Percentiles rank a stretch among this genome's conserved stretches.
Conservation (phyloP, 768 basidiomycete species). For the Psilocybe sp. region DNA sequence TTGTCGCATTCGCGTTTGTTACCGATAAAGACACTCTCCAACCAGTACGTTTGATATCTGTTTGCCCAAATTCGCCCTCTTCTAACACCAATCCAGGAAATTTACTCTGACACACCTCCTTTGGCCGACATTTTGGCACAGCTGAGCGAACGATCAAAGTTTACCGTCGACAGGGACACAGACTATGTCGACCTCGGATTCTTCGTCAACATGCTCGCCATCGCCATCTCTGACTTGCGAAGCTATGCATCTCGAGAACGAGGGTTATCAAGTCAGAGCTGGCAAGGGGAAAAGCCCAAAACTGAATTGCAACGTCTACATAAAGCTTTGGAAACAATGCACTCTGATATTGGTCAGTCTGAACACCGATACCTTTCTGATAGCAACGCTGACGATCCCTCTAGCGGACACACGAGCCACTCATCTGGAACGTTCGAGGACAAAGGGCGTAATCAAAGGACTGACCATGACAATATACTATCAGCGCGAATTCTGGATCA, state of each 20-base stretch:
- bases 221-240: constrained; percentile 56
- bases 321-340: constrained; percentile 46
- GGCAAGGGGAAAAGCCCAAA: constrained; percentile 27
- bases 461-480: constrained; percentile 62
- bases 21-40: constrained; percentile 21
- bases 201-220: constrained; percentile 53
- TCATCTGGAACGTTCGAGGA: constrained; percentile 72
- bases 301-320: constrained; percentile 49
- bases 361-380: neutral
- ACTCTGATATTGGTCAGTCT: constrained; percentile 59
- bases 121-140: constrained; percentile 47
- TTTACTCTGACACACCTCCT: constrained; percentile 44
- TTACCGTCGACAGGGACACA: constrained; percentile 52
- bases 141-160: constrained; percentile 46
- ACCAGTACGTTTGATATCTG: constrained; percentile 10
- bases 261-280: constrained; percentile 10
- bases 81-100: constrained; percentile 28
- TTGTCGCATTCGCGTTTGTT: constrained; percentile 52
- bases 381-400: neutral
- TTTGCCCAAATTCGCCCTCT: neutral
- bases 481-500: constrained; percentile 39
- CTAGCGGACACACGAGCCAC: constrained; percentile 72
- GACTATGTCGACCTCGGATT: constrained; percentile 62
- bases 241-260: constrained; percentile 54
- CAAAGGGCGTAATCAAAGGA: constrained; percentile 67